Evolutionary conservation across 2,329 filamentous ascomycete species (phyloP).

Genomic region (Ophiosphaerella narmari): DNA sequence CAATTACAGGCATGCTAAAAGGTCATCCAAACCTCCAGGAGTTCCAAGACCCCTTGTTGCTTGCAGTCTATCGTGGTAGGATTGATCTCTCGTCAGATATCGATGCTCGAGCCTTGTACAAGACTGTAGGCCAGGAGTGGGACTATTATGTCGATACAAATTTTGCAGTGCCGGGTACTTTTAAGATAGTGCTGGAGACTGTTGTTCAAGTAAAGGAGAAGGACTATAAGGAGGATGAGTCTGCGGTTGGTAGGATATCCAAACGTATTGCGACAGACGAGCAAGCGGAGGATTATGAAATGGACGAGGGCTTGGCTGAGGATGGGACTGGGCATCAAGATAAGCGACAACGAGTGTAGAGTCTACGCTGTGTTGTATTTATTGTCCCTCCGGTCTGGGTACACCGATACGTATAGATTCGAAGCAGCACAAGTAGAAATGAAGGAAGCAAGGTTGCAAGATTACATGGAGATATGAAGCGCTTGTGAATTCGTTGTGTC

Average conservation of each 20-base stretch:
- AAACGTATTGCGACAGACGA: neutral
- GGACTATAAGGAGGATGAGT: neutral
- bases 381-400: too few relatives aligned
- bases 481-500: too few relatives aligned
- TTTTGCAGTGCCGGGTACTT: slow-evolving; percentile 13
- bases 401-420: too few relatives aligned
- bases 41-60: slow-evolving; percentile 15
- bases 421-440: too few relatives aligned
- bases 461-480: too few relatives aligned
- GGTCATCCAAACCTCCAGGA: slow-evolving; percentile 8
- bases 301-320: neutral
- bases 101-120: slow-evolving; percentile 4
- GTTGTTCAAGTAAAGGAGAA: slow-evolving; percentile 1
- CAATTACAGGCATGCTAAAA: slow-evolving; percentile 19
- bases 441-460: too few relatives aligned
- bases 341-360: slow-evolving; percentile 2
- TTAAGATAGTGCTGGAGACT: slow-evolving; percentile 13
- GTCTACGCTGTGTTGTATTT: neutral
- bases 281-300: neutral
- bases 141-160: slow-evolving; percentile 17
- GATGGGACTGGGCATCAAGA: slow-evolving; percentile 2
- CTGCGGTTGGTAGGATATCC: neutral
- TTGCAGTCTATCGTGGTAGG: slow-evolving; percentile 9
- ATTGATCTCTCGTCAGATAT: slow-evolving; percentile 4
- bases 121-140: slow-evolving; percentile 17